Base-by-base conservation (phyloP, 1,284 basidiomycete species). In the Chondrostereum purpureum region DNA sequence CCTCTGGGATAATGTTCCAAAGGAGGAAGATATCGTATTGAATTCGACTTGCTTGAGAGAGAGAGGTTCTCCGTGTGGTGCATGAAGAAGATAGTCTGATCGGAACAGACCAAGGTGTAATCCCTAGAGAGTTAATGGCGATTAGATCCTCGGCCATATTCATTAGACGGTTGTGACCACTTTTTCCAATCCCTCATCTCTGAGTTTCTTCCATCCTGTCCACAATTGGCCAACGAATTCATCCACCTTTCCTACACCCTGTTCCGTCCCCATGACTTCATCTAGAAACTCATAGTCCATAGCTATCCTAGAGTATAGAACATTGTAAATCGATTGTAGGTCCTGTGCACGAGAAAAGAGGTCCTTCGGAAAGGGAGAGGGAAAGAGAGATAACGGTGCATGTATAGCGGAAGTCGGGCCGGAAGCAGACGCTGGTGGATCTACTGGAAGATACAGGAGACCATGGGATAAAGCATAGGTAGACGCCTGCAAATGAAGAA, bases 11-110 rank as follows among this genome's bases (percentile, higher is more conserved):
- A 98, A 70, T 0, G 83, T 63, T 1, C 93, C 95, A 59, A 98
- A 97, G 1, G 91, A 92, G 0, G 87, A 81, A 0, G 93, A 92
- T 53, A 98, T 95, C 4, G 95, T 98, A 63, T 99, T 99, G 67
- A 98, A 96, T 63, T 99, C 96, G 43, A 99, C 95, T 68, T 99
- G 95, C 62, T 93, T 96, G 49, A 99, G 68, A 20, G 70, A 67
- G 8, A 80, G 54, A 0, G 65, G 53, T 5, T 69, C 65, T 18
- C 65, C 62, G 3, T 55, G 55, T 2, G 72, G 63, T 24, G 70
- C 63, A 58, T 99, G 91, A n/a, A 98, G 67, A 34, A 99, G 73
- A 64, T 98, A 99, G 66, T 99, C 95, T 12, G 92, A 95, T 42
- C 96, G 76, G 64, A 97, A 97, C n/a, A 99, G 68, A 10, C 94